Percentiles rank a stretch among this genome's conserved stretches.
phyloP scores from a whole-genome alignment of 139 green algal genomes.

The Chlamydomonas schloesseri region DNA sequence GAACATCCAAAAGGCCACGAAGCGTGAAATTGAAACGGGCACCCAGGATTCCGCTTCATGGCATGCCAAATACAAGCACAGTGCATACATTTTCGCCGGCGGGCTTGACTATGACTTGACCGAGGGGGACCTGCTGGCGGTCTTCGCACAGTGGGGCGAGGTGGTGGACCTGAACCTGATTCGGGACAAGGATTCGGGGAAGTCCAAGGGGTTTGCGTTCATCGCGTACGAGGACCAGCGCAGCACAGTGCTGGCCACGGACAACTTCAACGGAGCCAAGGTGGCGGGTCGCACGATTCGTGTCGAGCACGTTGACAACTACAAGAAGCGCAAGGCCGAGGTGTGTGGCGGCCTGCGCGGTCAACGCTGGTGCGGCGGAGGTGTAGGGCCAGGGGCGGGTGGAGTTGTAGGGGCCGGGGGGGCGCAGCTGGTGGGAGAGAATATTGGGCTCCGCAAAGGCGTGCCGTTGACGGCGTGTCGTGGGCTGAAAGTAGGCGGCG shows the following conservation, averaged over 20 bases:
- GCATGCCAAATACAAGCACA: constrained; percentile 94
- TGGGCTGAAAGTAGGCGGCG: too few species aligned
- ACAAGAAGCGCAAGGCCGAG: constrained; percentile 90
- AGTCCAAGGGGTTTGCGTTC: constrained; percentile 94
- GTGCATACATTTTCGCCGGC: constrained; percentile 92
- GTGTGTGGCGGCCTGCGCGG: constrained; percentile 53
- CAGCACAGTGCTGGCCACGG: constrained; percentile 95
- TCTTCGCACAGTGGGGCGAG: constrained; percentile 98
- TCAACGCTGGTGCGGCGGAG: not conserved
- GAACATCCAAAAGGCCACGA: constrained; percentile 90
- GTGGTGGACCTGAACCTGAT: constrained; percentile 95
- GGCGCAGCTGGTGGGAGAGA: not conserved
- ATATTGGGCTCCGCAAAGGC: not conserved
- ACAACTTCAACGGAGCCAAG: constrained; percentile 95
- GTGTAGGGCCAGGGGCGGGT: not conserved
- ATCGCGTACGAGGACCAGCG: constrained; percentile 98
- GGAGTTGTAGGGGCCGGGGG: constrained; percentile 53
- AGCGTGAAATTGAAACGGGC: constrained; percentile 81
- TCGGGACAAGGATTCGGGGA: constrained; percentile 75
- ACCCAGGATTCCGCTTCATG: constrained; percentile 89
- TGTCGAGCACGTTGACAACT: constrained; percentile 98
- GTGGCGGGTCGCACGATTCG: constrained; percentile 86
- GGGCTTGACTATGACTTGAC: constrained; percentile 94
- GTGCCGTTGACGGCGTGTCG: too few species aligned
- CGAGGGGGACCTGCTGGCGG: constrained; percentile 95